Evolutionary conservation across 106 monocot species (phyloP), one percentile per base, ranked within the genome.

Genomic region (Allium fistulosum): DNA sequence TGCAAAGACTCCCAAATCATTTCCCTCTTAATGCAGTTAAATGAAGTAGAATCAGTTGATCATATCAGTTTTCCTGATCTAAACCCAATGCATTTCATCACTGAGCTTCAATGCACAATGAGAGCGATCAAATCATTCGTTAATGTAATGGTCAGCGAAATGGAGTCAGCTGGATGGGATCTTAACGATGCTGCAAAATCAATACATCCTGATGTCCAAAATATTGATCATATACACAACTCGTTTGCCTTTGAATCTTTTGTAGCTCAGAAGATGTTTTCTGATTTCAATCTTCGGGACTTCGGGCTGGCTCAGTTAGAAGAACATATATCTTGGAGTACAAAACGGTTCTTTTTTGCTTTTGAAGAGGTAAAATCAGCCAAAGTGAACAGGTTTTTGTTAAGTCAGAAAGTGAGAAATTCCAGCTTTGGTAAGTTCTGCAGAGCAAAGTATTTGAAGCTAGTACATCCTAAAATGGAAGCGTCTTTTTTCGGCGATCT

Each of bases 151-250:
- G 48, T 76, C 28, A 53, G 48, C 9, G 67, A 78, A 71, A 94
- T 94, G 94, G 84, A 80, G 13, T 78, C 78, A 1, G 82, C 82
- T 8, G 82, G 78, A 4, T 90, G 90, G 94, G 80, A 94, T 48
- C 71, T 88, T 47, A 77, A 65, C 13, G 77, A 74, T 10, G 90
- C 90, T 7, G 74, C 82, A 10, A 65, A 48, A 1, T 74, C 80
- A 22, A 72, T 85, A 48, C 85, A 74, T 9, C 80, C 81, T 8
- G 80, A 60, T 10, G 76, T 74, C 10, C 57, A 14, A 18, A 58
- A 28, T 8, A 37, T 37, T 37, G 67, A 51, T 9, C 53, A 64
- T 1, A 62, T 58, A 2, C 79, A 83, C 63, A 58, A 53, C 13
- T 12, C 4, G 6, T 74, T 84, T 17, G 84, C 72, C 9, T 87